Conservation (phyloP, 768 basidiomycete genomes). For the Pleurotus giganteus region DNA sequence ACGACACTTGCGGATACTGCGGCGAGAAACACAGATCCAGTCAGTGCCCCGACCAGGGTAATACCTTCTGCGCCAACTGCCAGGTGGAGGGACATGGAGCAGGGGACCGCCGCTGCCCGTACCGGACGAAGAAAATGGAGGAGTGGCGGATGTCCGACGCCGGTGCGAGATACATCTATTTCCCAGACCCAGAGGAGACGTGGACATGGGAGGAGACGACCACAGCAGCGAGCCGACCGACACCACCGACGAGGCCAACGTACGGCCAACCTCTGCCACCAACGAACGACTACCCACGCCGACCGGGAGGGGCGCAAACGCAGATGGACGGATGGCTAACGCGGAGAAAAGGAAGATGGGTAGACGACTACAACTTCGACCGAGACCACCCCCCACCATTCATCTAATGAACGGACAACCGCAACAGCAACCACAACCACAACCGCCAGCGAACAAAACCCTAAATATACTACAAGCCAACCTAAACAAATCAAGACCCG, state of each 20-base stretch:
- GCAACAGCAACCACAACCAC: neutral
- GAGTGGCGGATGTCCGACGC: conserved; percentile 10
- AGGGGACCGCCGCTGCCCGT: conserved; percentile 22
- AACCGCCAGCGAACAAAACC: neutral
- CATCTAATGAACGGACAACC: neutral
- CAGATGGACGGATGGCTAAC: neutral
- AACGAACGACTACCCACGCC: neutral
- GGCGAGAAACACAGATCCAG: neutral
- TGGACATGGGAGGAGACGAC: conserved; percentile 4
- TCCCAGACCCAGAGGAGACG: conserved; percentile 9
- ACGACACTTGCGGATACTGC: neutral
- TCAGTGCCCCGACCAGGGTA: neutral
- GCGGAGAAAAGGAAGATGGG: neutral
- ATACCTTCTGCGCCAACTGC: conserved; percentile 19
- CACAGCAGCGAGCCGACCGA: neutral
- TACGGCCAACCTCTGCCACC: neutral
- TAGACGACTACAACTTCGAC: too few relatives aligned
- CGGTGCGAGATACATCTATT: conserved; percentile 18
- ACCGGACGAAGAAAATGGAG: conserved; percentile 12
- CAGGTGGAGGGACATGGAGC: conserved; percentile 22
- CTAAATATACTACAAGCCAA: conserved; percentile 24
- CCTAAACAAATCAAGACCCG: conserved; percentile 21
- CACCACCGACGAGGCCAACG: neutral
- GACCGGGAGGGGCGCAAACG: neutral
- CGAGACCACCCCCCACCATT: too few relatives aligned